These are phyloP conservation scores for Ophiostoma ulmi DNA, from an alignment of 2,329 filamentous ascomycete species.

Conservation along the genomic window DNA sequence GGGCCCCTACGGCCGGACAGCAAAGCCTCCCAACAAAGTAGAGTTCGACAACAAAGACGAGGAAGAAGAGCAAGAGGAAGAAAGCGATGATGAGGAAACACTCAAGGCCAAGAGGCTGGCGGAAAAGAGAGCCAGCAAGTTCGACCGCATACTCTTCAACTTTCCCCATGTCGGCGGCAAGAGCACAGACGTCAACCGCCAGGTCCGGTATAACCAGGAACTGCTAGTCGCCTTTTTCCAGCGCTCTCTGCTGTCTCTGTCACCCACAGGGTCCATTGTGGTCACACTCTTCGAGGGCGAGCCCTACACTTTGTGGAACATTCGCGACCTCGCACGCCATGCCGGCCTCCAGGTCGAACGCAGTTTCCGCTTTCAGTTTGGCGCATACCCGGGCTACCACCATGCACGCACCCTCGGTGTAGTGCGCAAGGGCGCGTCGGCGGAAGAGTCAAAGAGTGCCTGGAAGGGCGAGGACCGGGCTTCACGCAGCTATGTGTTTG, in stretches of 20 bases:
- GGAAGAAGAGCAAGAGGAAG: slow-evolving; percentile 22
- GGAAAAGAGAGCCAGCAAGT: slow-evolving; percentile 36
- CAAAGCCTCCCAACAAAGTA: not conserved
- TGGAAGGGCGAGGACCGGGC: slow-evolving; percentile 51
- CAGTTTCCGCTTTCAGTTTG: slow-evolving; percentile 64
- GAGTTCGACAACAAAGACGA: not conserved
- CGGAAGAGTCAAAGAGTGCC: slow-evolving; percentile 30
- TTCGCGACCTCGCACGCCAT: slow-evolving; percentile 79
- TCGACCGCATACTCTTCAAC: slow-evolving; percentile 86
- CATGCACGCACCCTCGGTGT: slow-evolving; percentile 70
- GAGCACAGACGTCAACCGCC: slow-evolving; percentile 86
- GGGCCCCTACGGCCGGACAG: slow-evolving; percentile 38
- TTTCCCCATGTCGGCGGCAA: slow-evolving; percentile 95
- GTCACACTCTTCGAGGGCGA: slow-evolving; percentile 90
- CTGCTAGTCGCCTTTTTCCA: slow-evolving; percentile 65
- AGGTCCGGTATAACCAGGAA: slow-evolving; percentile 87
- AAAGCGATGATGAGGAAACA: slow-evolving; percentile 23
- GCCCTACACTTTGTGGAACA: slow-evolving; percentile 94
- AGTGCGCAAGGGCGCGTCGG: slow-evolving; percentile 38
- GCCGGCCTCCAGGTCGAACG: slow-evolving; percentile 62
- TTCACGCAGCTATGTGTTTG: slow-evolving; percentile 58
- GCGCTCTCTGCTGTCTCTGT: slow-evolving; percentile 48
- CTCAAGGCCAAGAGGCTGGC: not conserved
- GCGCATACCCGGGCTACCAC: slow-evolving; percentile 65
- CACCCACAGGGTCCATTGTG: slow-evolving; percentile 58